Base-by-base conservation (phyloP, 306 rosid species). In the Rosa lucieae region DNA sequence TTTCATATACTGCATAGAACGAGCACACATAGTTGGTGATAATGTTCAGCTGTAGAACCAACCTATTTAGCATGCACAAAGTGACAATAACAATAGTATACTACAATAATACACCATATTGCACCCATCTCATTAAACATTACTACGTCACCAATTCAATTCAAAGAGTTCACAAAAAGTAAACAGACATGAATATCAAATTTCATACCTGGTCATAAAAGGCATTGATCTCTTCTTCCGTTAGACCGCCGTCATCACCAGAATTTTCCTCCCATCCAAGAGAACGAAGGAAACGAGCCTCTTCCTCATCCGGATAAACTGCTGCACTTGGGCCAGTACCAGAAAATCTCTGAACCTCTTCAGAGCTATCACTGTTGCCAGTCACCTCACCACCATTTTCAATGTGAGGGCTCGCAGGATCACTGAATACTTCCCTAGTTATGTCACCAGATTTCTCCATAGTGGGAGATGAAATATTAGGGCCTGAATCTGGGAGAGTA, bases 261-360 rank as follows among this genome's bases (percentile, higher is more conserved):
- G 88, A 85, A 86, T 84, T 87, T 84, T 96, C 99, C 62, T 89
- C 98, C 99, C 99, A 96, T 72, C 99, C 99, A 82, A 95, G 98
- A 67, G 99, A 96, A 65, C 94, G 93, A 72, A 96, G 98, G 83
- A 96, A 96, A 61, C 97, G 95, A 85, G 88, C 92, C 85, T 96
- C 99, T 89, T 96, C 97, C 84, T 93, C 99, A 74, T 92, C 97
- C 4, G 89, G 92, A 84, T 83, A 86, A 77, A 86, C 73, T 9
- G 90, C 82, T 78, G 80, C 91, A 81, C 81, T 78, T 62, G 84
- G 78, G 78, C 80, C 87, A 17, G 62, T 32, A 71, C 76, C 89
- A 52, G 90, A 73, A 81, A 78, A 83, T 56, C 82, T 79, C 72
- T 59, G 83, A 79, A 62, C 86, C 71, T 89, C 94, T 77, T 68